These are phyloP conservation scores for Nicotiana tomentosiformis DNA, from an alignment of 257 asterid species.

Conservation along the genomic window DNA sequence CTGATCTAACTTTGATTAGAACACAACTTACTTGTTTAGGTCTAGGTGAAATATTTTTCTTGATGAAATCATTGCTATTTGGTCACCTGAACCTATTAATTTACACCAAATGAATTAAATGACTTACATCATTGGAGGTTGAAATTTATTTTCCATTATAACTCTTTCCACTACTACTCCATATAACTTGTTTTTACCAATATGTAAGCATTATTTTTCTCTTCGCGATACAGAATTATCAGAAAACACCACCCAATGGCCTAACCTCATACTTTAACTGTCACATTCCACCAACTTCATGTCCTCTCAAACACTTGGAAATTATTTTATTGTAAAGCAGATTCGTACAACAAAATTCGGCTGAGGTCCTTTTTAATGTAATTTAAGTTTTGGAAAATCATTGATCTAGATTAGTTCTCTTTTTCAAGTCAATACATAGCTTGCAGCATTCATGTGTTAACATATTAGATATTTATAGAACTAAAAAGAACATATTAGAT, in stretches of 20 bases:
- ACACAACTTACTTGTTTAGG: not conserved
- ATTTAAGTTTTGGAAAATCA: not conserved
- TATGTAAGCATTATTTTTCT: not conserved
- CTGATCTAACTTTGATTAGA: not conserved
- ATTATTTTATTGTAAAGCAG: not conserved
- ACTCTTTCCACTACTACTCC: not conserved
- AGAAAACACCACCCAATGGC: not conserved
- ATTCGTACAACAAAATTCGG: not conserved
- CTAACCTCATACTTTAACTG: not conserved
- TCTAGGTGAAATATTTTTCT: not conserved
- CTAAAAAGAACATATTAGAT: not conserved
- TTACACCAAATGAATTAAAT: not conserved
- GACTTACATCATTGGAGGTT: not conserved
- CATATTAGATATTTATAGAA: not conserved
- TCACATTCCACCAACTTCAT: not conserved
- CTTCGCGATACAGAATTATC: not conserved
- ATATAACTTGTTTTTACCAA: not conserved
- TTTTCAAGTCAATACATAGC: slow-evolving; percentile 4
- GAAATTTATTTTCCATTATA: not conserved
- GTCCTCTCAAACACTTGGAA: slow-evolving; percentile 2
- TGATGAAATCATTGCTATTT: not conserved
- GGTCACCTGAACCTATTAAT: not conserved
- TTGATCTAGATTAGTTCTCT: not conserved
- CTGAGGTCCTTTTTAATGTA: not conserved
- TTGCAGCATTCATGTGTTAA: not conserved